Conservation (phyloP, 768 basidiomycete genomes). For the Tricholoma flavovirens region DNA sequence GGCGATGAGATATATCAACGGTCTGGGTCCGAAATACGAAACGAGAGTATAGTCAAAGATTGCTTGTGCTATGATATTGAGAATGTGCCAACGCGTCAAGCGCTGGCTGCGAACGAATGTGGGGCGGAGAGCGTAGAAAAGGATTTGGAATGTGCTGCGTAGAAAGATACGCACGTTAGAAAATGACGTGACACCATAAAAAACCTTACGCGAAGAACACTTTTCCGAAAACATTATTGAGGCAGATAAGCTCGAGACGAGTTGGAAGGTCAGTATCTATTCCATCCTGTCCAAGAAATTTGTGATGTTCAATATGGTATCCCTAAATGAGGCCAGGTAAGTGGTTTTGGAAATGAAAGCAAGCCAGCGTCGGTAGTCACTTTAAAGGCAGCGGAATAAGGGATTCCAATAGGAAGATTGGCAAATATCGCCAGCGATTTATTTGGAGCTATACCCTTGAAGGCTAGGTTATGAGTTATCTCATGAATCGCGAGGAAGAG, state of each 20-base stretch:
- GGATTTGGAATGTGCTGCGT: constrained; percentile 90
- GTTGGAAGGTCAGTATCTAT: constrained; percentile 96
- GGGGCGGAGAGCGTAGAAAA: constrained; percentile 97
- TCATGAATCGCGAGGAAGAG: constrained; percentile 98
- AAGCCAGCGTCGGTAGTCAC: constrained; percentile 30
- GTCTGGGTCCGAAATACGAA: constrained; percentile 31
- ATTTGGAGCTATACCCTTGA: constrained; percentile 75
- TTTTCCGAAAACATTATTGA: constrained; percentile 96
- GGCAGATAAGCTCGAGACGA: constrained; percentile 69
- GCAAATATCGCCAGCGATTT: constrained; percentile 86
- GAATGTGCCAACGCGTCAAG: constrained; percentile 76
- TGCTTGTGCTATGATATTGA: constrained; percentile 70
- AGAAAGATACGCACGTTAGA: background rate
- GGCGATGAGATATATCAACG: constrained; percentile 77
- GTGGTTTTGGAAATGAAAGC: background rate
- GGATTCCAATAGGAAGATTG: constrained; percentile 90
- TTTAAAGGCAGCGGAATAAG: constrained; percentile 96
- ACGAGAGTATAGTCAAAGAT: constrained; percentile 68
- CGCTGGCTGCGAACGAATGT: constrained; percentile 84
- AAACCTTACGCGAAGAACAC: constrained; percentile 88
- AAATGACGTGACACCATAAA: background rate
- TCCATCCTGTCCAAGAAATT: constrained; percentile 91
- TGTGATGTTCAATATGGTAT: constrained; percentile 97
- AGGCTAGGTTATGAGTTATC: constrained; percentile 96
- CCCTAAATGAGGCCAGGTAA: constrained; percentile 34